Evolutionary conservation across 306 rosid genomes (phyloP), one percentile per base, ranked within the genome.

Genomic region (Aeschynomene evenia): DNA sequence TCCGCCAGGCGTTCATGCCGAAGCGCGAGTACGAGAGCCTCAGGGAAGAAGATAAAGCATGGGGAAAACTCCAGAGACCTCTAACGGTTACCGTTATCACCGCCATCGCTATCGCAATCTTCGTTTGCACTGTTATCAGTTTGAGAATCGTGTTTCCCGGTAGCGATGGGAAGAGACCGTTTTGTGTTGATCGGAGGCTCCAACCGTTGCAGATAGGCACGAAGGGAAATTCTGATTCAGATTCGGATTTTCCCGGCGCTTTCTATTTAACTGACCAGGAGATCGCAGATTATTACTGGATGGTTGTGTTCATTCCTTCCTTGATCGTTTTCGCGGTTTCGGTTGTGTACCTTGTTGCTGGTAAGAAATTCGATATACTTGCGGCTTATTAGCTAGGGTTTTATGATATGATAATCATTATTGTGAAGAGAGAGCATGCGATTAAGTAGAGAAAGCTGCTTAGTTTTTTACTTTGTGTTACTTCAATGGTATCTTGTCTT

Each of bases 1-100:
- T 94, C 73, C 96, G 95, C 49, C 96, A 91, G 80, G 97, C 89
- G 19, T 94, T 94, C 79, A 94, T 91, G 97, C 97, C 87, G 31
- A 94, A 87, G 84, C 95, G 78, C 66, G 96, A 91, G 86, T 94
- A 91, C 73, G 86, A 84, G 85, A 77, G 79, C 68, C 97, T 94
- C 60, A 75, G 95, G 69, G 93, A 87, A 61, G 99, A 94, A 74
- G 96, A 94, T 9, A 89, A 85, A 14, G 97, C 88, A 2, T 91
- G 97, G 99, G 78, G 81, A 54, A 88, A 86, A 83, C 82, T 94
- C 80, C 95, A 83, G 86, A 88, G 84, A 43, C 95, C 99, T 20
- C 57, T 91, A 10, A 29, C 81, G 0, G 16, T 77, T 63, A 75
- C 76, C 40, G 29, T 64, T 4, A 20, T 76, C 29, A 82, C 76